A percentile compares a stretch with the other conserved stretches of the same genome.
Evolutionary conservation across 805 yeast genomes (phyloP).

Genomic region (Ogataea henricii): DNA sequence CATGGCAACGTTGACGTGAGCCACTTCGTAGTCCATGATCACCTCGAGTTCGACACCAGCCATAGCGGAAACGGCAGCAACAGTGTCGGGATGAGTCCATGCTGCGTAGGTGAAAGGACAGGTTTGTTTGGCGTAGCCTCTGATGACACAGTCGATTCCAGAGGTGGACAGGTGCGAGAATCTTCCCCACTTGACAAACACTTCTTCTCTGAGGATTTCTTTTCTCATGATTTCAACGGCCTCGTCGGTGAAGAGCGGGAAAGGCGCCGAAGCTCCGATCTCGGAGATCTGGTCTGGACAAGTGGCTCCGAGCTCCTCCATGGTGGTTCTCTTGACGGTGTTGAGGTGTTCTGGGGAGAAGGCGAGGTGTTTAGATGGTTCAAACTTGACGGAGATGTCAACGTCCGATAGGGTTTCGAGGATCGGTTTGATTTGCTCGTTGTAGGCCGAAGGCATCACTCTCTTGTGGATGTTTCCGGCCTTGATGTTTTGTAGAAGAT

Average conservation of each 20-base stretch:
- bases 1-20: constrained; percentile 52
- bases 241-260: constrained; percentile 61
- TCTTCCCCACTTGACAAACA: constrained; percentile 48
- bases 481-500: constrained; percentile 35
- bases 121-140: constrained; percentile 51
- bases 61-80: constrained; percentile 55
- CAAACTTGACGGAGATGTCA: constrained; percentile 36
- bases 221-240: constrained; percentile 60
- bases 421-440: constrained; percentile 36
- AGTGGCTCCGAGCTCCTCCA: constrained; percentile 52
- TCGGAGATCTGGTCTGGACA: constrained; percentile 50
- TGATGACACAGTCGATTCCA: constrained; percentile 49
- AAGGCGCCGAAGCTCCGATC: constrained; percentile 60
- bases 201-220: constrained; percentile 51
- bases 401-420: constrained; percentile 18
- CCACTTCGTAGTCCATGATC: constrained; percentile 60
- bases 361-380: constrained; percentile 41
- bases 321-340: constrained; percentile 41
- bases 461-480: constrained; percentile 41
- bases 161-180: constrained; percentile 44
- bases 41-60: constrained; percentile 59
- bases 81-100: constrained; percentile 60
- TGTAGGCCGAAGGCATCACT: constrained; percentile 38
- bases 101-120: constrained; percentile 57
- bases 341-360: constrained; percentile 39